Evolutionary conservation across 176 grass and related monocot genomes (phyloP).

Genomic region (Zizania latifolia): DNA sequence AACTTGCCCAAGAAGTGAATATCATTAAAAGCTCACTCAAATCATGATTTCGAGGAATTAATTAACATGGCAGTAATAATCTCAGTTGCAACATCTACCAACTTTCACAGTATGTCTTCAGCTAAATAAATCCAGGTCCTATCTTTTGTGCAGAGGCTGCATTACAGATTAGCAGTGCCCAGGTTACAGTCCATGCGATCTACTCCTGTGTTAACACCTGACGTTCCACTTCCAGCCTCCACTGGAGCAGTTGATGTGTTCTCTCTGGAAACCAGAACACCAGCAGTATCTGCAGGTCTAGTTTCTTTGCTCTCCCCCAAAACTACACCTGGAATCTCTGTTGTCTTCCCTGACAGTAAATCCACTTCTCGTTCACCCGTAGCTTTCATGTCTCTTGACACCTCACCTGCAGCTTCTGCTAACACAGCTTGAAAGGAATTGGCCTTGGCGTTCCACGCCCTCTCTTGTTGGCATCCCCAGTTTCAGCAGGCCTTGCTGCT

Average conservation of each 20-base stretch:
- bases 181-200: neutral
- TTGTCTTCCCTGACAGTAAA: neutral
- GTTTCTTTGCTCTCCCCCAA: neutral
- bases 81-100: slow-evolving; percentile 1
- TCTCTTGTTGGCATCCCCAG: neutral
- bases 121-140: neutral
- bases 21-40: neutral
- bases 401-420: neutral
- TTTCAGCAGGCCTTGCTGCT: neutral
- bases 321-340: neutral
- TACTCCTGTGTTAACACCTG: neutral
- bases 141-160: neutral
- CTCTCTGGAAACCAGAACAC: neutral
- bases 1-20: neutral
- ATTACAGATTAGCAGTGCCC: neutral
- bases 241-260: neutral
- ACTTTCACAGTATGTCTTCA: slow-evolving; percentile 1
- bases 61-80: neutral
- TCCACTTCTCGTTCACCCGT: neutral
- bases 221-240: neutral
- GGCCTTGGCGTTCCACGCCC: slow-evolving; percentile 23
- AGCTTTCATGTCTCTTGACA: slow-evolving; percentile 1
- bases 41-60: neutral
- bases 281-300: neutral
- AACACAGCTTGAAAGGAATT: neutral